phyloP scores from a whole-genome alignment of 768 basidiomycete genomes.

The Amylocystis lapponica region DNA sequence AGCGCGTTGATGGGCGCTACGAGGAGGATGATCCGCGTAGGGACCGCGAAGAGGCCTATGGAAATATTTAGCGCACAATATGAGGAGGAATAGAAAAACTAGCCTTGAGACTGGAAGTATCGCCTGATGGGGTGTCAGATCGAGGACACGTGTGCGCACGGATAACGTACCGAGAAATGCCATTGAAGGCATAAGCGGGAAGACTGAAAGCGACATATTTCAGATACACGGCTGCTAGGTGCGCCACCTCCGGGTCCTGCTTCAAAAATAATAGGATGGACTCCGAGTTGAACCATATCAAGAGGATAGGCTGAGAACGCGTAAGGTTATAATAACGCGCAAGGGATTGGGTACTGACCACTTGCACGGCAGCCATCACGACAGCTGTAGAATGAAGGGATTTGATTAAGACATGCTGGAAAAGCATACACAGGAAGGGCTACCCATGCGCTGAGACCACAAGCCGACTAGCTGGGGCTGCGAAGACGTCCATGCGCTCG shows the following conservation, averaged over 20 bases:
- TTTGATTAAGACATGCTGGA: too few relatives aligned
- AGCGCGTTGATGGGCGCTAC: constrained; percentile 83
- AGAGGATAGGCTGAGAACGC: constrained; percentile 41
- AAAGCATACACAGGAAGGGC: too few relatives aligned
- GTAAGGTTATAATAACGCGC: background rate
- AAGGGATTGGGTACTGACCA: constrained; percentile 41
- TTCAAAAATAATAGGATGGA: constrained; percentile 64
- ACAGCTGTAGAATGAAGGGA: constrained; percentile 56
- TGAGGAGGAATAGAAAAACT: background rate
- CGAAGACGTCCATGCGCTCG: constrained; percentile 89
- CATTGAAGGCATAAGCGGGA: constrained; percentile 64
- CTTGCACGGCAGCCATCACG: constrained; percentile 48
- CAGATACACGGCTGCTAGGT: constrained; percentile 70
- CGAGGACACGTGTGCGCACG: background rate
- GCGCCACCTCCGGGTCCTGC: constrained; percentile 83
- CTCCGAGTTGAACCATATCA: constrained; percentile 84
- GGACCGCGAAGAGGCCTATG: constrained; percentile 72
- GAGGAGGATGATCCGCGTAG: constrained; percentile 75
- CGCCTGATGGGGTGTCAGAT: constrained; percentile 33
- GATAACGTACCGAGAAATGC: constrained; percentile 41
- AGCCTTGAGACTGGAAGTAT: constrained; percentile 82
- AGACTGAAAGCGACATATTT: constrained; percentile 73
- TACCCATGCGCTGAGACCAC: constrained; percentile 87
- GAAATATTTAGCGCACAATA: too few relatives aligned
- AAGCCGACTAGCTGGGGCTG: constrained; percentile 82